Conservation (phyloP, 306 rosid genomes). For the Phaseolus lunatus region DNA sequence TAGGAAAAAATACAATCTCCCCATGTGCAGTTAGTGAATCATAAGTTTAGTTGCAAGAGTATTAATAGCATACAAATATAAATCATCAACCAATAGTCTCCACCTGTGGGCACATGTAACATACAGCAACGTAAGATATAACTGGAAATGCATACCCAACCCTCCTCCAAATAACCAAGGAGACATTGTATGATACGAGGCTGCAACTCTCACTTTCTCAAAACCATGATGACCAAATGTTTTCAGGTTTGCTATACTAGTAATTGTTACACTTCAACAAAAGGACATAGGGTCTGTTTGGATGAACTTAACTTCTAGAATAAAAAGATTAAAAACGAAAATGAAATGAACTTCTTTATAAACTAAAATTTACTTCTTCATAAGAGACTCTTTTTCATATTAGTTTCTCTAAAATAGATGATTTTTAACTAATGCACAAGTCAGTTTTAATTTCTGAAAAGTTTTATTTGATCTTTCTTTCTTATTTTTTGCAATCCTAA, state of each 20-base stretch:
- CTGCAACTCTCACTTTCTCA: background rate
- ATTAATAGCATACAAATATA: constrained; percentile 8
- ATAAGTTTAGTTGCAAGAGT: background rate
- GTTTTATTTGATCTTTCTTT: too few species aligned
- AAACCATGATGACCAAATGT: background rate
- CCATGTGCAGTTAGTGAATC: constrained; percentile 10
- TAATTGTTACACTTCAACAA: background rate
- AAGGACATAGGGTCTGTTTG: background rate
- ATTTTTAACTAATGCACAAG: too few species aligned
- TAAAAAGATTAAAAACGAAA: too few species aligned
- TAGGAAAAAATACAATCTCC: constrained; percentile 7
- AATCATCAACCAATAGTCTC: constrained; percentile 34
- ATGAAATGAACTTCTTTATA: too few species aligned
- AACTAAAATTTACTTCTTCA: too few species aligned
- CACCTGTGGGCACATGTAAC: background rate
- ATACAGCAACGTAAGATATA: constrained; percentile 23
- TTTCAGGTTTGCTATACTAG: background rate
- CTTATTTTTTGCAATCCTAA: too few species aligned
- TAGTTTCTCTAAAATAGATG: too few species aligned
- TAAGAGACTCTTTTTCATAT: too few species aligned
- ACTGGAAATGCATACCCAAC: constrained; percentile 8
- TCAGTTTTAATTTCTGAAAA: too few species aligned
- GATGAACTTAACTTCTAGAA: too few species aligned
- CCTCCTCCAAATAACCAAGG: background rate
- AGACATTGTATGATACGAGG: background rate